These are phyloP conservation scores for Hibiscus tridactylites DNA, from an alignment of 345 rosid species.

Conservation along the genomic window DNA sequence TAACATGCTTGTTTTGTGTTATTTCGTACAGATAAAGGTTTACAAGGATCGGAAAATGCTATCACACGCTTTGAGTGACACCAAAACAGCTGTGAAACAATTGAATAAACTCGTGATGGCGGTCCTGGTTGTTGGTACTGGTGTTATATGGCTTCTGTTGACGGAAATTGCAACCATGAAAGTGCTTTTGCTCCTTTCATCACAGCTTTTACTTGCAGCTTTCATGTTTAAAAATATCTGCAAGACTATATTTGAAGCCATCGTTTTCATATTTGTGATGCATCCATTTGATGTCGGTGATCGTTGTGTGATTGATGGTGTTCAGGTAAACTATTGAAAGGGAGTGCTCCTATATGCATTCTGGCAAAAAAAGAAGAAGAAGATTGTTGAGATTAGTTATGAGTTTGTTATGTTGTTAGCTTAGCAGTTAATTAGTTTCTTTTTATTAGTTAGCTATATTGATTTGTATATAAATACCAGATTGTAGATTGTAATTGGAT, in stretches of 20 bases:
- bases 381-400: too few relatives aligned
- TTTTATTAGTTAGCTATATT: too few relatives aligned
- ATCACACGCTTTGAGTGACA: constrained; percentile 72
- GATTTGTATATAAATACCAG: too few relatives aligned
- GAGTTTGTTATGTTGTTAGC: too few relatives aligned
- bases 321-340: background rate
- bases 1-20: background rate
- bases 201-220: constrained; percentile 59
- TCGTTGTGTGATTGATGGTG: background rate
- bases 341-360: background rate
- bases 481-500: too few relatives aligned
- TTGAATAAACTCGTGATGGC: constrained; percentile 52
- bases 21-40: constrained; percentile 53
- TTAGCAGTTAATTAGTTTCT: too few relatives aligned
- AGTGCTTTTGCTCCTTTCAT: constrained; percentile 46
- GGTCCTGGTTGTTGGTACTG: constrained; percentile 31
- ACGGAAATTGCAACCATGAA: constrained; percentile 60
- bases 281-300: constrained; percentile 79
- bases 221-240: constrained; percentile 70
- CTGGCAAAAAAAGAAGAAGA: background rate
- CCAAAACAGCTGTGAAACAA: constrained; percentile 85
- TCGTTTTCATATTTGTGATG: constrained; percentile 77
- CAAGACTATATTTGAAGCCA: constrained; percentile 71
- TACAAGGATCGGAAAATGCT: constrained; percentile 63
- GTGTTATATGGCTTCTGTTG: constrained; percentile 64